Evolutionary conservation across 345 rosid species (phyloP).

Genomic region (Ceriops tagal): DNA sequence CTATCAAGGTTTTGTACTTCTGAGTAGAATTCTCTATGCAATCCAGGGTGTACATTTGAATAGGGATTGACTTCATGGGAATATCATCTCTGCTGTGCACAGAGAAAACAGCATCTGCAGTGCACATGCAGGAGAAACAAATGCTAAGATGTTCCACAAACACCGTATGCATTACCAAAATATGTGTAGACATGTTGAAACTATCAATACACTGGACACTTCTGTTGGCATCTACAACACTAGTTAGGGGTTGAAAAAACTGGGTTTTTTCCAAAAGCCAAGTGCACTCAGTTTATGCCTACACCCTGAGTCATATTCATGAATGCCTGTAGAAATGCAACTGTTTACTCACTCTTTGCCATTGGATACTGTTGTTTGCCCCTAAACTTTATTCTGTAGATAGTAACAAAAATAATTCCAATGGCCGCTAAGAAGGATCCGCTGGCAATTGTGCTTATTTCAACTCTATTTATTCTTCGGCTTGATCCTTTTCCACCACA

Average conservation of each 20-base stretch:
- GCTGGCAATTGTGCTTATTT: slow-evolving; percentile 37
- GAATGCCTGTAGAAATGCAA: slow-evolving; percentile 1
- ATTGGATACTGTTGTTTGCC: slow-evolving; percentile 20
- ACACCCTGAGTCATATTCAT: background rate
- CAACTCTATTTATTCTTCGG: slow-evolving; percentile 16
- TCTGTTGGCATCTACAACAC: too few relatives aligned
- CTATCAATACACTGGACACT: slow-evolving; percentile 57
- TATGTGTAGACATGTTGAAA: slow-evolving; percentile 58
- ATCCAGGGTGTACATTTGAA: slow-evolving; percentile 41
- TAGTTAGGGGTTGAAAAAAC: too few relatives aligned
- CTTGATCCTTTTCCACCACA: slow-evolving; percentile 25
- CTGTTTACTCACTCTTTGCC: slow-evolving; percentile 47
- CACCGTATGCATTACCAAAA: slow-evolving; percentile 16
- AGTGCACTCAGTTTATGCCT: too few relatives aligned
- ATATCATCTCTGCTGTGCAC: slow-evolving; percentile 35
- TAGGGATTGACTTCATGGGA: slow-evolving; percentile 38
- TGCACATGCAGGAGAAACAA: slow-evolving; percentile 16
- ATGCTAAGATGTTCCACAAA: too few relatives aligned
- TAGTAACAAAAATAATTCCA: slow-evolving; percentile 26
- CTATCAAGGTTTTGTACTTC: slow-evolving; percentile 33
- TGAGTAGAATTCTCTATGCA: slow-evolving; percentile 46
- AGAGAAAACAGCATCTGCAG: slow-evolving; percentile 49
- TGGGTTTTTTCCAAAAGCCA: too few relatives aligned
- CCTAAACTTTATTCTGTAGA: slow-evolving; percentile 26
- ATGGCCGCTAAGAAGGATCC: slow-evolving; percentile 40